A percentile compares a stretch with the other conserved stretches of the same genome.
Conservation (phyloP, 1,284 basidiomycete species). For the Boletus subluridellus region DNA sequence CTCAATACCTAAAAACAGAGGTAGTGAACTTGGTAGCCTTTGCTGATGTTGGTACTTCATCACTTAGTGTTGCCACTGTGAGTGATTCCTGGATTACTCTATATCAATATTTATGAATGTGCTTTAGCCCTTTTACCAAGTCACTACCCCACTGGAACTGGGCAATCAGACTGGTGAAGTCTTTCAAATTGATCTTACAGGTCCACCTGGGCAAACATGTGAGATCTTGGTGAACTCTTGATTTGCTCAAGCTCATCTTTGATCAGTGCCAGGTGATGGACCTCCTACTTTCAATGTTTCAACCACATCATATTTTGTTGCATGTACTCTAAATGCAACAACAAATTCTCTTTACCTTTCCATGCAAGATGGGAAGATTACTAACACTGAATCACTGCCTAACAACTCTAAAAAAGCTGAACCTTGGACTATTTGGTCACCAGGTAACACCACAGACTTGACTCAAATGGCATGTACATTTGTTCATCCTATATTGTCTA, state of each 20-base stretch:
- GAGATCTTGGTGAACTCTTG: not conserved
- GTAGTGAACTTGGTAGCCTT: not conserved
- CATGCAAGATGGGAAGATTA: too few relatives aligned
- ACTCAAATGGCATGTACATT: not conserved
- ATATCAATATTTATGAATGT: not conserved
- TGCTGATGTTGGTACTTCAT: too few relatives aligned
- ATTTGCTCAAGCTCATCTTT: not conserved
- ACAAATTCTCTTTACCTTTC: too few relatives aligned
- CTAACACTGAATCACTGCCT: too few relatives aligned
- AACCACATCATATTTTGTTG: conserved; percentile 3
- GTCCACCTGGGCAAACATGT: not conserved
- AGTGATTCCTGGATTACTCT: not conserved
- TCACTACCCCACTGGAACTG: conserved; percentile 1
- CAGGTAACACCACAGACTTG: not conserved
- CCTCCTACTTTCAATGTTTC: not conserved
- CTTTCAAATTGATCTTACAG: not conserved
- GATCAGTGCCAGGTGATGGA: not conserved
- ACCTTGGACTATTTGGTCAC: conserved; percentile 3
- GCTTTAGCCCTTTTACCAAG: not conserved
- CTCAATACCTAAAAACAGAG: not conserved
- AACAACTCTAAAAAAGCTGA: not conserved
- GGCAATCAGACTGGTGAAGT: not conserved
- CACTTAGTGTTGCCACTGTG: not conserved
- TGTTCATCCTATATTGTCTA: not conserved
- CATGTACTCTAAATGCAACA: conserved; percentile 5